Evolutionary conservation across 306 rosid genomes (phyloP), one percentile per base, ranked within the genome.

Genomic region (Vicia faba): DNA sequence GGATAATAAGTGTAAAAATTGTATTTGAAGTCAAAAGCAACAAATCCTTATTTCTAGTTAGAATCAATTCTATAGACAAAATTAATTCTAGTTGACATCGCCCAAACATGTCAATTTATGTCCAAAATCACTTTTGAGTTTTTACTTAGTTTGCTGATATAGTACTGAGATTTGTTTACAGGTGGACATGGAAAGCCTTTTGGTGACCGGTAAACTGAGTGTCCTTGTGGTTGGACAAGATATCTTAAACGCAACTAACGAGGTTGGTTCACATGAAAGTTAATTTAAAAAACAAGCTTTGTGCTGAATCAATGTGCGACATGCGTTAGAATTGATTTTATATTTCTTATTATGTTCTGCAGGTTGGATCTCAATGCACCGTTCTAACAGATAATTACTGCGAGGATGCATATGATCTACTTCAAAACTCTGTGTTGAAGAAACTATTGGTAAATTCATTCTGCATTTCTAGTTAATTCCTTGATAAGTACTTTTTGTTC

Each of bases 321-420:
- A 41, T 23, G 39, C 10, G 12, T 56, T 19, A 3, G 2, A 19
- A 33, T 49, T 75, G 38, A 15, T 13, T 74, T 45, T 11, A 15
- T 64, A 23, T 61, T 53, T 19, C 33, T 35, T 23, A 38, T 43
- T 33, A 23, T 77, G 49, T 39, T 66, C 51, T 69, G 19, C 66
- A 91, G 97, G 96, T 83, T 69, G 85, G 96, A 80, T 85, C 91
- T 57, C 95, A 82, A 58, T 92, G 98, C 86, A 87, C 92, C 25
- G 54, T 85, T 65, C 89, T 92, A 16, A 85, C 96, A 0, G 98
- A 87, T 64, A 87, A 92, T 77, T 92, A 79, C 78, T 92, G 93
- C 33, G 96, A 92, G 76, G 89, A 92, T 73, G 98, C 96, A 69
- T 89, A 89, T 76, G 88, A 89, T 83, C 87, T 92, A 18, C 96